Evolutionary conservation across 345 rosid species (phyloP).

Genomic region (Psidium guajava): DNA sequence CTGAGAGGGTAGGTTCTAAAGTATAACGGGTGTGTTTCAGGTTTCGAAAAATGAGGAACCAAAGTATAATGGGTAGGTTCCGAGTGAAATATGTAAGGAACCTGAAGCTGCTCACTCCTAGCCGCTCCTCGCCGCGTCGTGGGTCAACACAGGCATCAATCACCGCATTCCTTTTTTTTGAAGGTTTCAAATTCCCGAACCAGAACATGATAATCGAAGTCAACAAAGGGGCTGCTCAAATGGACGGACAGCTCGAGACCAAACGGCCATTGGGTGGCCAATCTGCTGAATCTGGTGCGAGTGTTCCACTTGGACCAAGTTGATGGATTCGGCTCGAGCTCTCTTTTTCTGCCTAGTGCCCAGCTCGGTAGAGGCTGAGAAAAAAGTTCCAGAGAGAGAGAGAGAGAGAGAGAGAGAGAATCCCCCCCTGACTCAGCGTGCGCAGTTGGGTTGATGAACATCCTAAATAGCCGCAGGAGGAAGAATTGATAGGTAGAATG

Average conservation of each 20-base stretch:
- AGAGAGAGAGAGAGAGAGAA: not conserved
- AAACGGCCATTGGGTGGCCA: not conserved
- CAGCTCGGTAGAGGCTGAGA: not conserved
- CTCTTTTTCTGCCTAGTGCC: not conserved
- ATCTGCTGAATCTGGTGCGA: not conserved
- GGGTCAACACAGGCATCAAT: not conserved
- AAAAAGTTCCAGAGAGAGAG: too few relatives aligned
- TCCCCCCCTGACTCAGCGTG: not conserved
- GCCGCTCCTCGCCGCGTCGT: not conserved
- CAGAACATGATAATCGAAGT: not conserved
- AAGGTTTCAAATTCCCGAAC: not conserved
- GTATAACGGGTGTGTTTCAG: too few relatives aligned
- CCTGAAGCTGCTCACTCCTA: too few relatives aligned
- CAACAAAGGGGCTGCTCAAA: not conserved
- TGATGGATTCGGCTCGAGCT: not conserved
- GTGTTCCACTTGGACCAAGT: not conserved
- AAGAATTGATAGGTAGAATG: not conserved
- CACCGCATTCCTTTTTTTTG: not conserved
- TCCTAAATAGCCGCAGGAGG: not conserved
- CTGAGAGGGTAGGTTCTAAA: too few relatives aligned
- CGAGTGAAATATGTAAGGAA: too few relatives aligned
- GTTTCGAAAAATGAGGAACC: too few relatives aligned
- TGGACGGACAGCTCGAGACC: not conserved
- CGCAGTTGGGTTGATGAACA: not conserved
- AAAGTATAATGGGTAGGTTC: too few relatives aligned